Conservation (phyloP, 179 eudicot genomes). For the Carnegiea gigantea region DNA sequence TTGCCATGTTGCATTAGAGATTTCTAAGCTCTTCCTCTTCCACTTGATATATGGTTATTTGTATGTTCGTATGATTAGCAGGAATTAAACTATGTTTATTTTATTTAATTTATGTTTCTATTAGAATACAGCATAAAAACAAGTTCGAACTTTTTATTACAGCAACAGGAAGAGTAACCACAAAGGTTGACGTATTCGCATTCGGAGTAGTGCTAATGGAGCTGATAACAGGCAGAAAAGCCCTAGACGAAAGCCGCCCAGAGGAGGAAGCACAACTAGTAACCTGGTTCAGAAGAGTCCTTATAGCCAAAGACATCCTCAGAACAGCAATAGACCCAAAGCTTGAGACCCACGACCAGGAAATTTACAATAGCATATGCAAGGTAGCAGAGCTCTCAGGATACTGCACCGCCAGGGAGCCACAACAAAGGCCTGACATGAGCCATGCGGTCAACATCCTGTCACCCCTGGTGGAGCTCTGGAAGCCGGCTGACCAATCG, state of each 20-base stretch:
- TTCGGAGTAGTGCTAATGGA: slow-evolving; percentile 47
- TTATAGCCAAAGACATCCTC: slow-evolving; percentile 29
- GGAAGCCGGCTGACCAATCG: slow-evolving; percentile 27
- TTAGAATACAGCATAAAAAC: too few species aligned
- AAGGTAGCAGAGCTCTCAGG: slow-evolving; percentile 47
- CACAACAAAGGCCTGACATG: slow-evolving; percentile 46
- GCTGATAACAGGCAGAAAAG: slow-evolving; percentile 43
- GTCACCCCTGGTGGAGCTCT: slow-evolving; percentile 37
- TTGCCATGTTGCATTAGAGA: background rate
- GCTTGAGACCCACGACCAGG: slow-evolving; percentile 29
- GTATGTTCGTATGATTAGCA: background rate
- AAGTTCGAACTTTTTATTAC: slow-evolving; percentile 2
- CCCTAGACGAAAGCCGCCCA: slow-evolving; percentile 41
- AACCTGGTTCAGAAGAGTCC: slow-evolving; percentile 42
- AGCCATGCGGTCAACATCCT: slow-evolving; percentile 36
- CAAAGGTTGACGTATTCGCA: slow-evolving; percentile 45
- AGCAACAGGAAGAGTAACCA: slow-evolving; percentile 50
- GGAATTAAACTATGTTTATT: too few species aligned
- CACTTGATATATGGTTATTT: background rate
- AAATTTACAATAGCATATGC: slow-evolving; percentile 32
- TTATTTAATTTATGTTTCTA: too few species aligned
- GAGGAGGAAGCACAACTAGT: slow-evolving; percentile 39
- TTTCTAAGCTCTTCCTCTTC: background rate
- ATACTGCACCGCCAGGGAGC: slow-evolving; percentile 44
- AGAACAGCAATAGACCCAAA: slow-evolving; percentile 36